Conservation (phyloP, 257 asterid genomes). For the Schizonepeta tenuifolia region DNA sequence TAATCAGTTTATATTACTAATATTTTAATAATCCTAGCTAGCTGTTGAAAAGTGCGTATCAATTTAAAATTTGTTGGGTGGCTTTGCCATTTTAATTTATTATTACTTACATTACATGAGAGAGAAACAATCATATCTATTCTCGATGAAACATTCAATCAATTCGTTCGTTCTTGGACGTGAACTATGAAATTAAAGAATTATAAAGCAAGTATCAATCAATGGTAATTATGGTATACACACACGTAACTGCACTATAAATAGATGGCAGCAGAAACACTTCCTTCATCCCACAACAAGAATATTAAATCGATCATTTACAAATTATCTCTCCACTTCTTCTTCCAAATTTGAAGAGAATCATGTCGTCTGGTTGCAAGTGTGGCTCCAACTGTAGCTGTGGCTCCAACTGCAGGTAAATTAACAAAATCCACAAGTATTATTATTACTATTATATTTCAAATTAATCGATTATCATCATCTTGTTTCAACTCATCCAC, state of each 20-base stretch:
- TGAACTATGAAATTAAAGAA: neutral
- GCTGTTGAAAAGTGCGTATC: neutral
- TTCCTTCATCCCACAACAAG: neutral
- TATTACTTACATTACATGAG: neutral
- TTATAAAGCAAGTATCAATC: neutral
- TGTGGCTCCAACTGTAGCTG: conserved; percentile 55
- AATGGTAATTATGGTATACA: neutral
- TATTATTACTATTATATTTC: too few relatives aligned
- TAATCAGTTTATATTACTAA: neutral
- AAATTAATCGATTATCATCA: too few relatives aligned
- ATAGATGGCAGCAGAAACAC: too few relatives aligned
- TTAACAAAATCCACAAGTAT: neutral
- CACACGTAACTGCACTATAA: conserved; percentile 14
- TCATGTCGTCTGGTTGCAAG: conserved; percentile 42
- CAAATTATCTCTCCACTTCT: too few relatives aligned
- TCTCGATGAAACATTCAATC: neutral
- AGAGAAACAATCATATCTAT: neutral
- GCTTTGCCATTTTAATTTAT: conserved; percentile 3
- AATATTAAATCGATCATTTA: neutral
- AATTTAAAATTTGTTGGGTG: neutral
- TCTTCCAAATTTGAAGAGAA: neutral
- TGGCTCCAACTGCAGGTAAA: conserved; percentile 46
- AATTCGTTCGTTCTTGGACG: neutral
- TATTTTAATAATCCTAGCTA: neutral
- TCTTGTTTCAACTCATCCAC: neutral